Base-by-base conservation (phyloP, 495 filamentous ascomycete genomes). In the Bacidia gigantensis region DNA sequence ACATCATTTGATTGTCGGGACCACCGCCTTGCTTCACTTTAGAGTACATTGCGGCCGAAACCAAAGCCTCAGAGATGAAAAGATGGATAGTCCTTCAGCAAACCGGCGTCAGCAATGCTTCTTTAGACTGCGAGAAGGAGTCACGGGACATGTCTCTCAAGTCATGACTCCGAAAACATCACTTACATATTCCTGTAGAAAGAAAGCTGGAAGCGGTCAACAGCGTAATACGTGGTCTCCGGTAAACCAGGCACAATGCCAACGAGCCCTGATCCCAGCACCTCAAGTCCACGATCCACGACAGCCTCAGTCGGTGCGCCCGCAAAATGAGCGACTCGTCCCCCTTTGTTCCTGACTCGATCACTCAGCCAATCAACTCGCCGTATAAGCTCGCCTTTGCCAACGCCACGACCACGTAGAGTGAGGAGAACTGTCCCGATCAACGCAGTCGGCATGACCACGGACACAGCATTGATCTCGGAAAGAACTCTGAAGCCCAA, bases 151-250 rank as follows among this genome's bases (percentile, higher is more conserved):
- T n/a, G n/a, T n/a, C n/a, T n/a, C n/a, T n/a, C n/a, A n/a, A n/a
- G n/a, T n/a, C n/a, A n/a, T n/a, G n/a, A n/a, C n/a, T n/a, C n/a
- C n/a, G n/a, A n/a, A n/a, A n/a, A n/a, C n/a, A n/a, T n/a, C n/a
- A n/a, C n/a, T n/a, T n/a, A n/a, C 90, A 96, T 96, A 65, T 98
- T 98, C 40, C 92, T 82, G 65, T 97, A 98, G 67, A 97, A 98
- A 0, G 86, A 92, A 9, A 98, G 77, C 60, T 97, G 90, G 69
- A 98, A 98, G 47, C 89, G 78, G 65, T 98, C 92, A 24, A 95
- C 87, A 2, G 92, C 90, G 59, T 85, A 93, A 63, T 84, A 96
- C 0, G 89, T 95, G 11, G 84, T 82, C 62, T 98, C 92, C 0
- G 81, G 82, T 12, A 98, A 67, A 2, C 82, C 87, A 42, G 81